These are phyloP conservation scores for Persicaria maculosa DNA, from an alignment of 148 eudicot genomes.

Conservation along the genomic window DNA sequence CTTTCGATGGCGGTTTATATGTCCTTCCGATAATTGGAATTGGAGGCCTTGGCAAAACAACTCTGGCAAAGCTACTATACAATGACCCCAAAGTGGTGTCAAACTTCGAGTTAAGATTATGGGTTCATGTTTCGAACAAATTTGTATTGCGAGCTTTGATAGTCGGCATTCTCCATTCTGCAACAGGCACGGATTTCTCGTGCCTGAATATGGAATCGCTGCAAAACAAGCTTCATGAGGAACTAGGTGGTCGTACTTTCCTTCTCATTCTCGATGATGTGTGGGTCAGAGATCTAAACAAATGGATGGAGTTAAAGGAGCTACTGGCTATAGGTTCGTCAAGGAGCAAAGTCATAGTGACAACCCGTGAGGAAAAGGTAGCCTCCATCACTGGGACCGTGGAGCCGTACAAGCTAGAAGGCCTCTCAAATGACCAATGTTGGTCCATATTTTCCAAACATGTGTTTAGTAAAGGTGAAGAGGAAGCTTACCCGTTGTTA, in stretches of 20 bases:
- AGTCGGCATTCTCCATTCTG: neutral
- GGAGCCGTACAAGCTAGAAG: neutral
- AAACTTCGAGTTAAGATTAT: neutral
- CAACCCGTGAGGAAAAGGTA: constrained; percentile 17
- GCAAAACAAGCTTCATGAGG: neutral
- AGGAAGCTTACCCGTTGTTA: neutral
- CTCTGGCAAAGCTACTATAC: neutral
- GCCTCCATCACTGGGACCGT: constrained; percentile 5
- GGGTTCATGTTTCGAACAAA: neutral
- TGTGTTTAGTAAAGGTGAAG: constrained; percentile 1
- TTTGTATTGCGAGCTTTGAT: neutral
- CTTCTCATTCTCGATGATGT: neutral
- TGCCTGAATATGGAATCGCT: neutral
- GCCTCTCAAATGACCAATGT: constrained; percentile 1
- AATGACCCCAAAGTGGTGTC: neutral
- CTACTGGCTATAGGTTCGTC: neutral
- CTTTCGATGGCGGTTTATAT: neutral
- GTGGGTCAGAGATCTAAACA: neutral
- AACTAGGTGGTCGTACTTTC: neutral
- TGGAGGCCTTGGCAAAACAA: too few species aligned
- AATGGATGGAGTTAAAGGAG: neutral
- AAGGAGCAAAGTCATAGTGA: constrained; percentile 18
- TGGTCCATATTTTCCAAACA: constrained; percentile 16
- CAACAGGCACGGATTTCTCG: neutral
- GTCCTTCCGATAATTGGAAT: neutral